Evolutionary conservation across 2,329 filamentous ascomycete genomes (phyloP), one percentile per base, ranked within the genome.

Genomic region (Orbilia blumenaviensis): DNA sequence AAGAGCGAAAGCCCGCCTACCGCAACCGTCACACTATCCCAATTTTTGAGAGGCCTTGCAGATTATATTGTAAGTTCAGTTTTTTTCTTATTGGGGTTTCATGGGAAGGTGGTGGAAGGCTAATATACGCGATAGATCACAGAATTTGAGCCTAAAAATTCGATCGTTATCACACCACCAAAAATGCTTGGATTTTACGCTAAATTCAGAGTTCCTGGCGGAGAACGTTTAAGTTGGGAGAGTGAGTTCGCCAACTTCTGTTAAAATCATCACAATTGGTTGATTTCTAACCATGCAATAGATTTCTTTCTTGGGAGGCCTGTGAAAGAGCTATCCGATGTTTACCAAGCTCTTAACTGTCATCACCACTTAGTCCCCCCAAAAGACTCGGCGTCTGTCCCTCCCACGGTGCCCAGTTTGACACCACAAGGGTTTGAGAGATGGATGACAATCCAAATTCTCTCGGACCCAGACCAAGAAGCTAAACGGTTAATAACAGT

Each of bases 371-470:
- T 79, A 42, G 77, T 80, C 29, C 79, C 78, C 9, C 76, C 68
- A 14, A 78, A 78, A 52, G 56, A 67, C 29, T 77, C 66, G 4
- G 62, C 72, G 21, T 66, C 66, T 4, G 71, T 60, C 34, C 76
- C 78, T 41, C 80, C 80, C 2, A 79, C 78, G 12, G 78, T 80
- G 12, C 79, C 79, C 1, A 77, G 78, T 23, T 66, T 80, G 9
- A 80, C 80, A 9, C 79, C 79, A 1, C 75, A 67, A 48, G 80
- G 80, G 1, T 80, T 80, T 48, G 79, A 79, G 54, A 78, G 76
- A 42, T 80, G 79, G 79, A 80, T 80, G 79, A 78, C 79, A 18
- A 79, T 80, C 18, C 80, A 80, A 44, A 76, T 80, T n/a, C 77
- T 80, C 46, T 77, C 79, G 7, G 58, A 77, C 38, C 80, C 80